Evolutionary conservation across 306 rosid genomes (phyloP), one percentile per base, ranked within the genome.

Genomic region (Heteromeles arbutifolia): DNA sequence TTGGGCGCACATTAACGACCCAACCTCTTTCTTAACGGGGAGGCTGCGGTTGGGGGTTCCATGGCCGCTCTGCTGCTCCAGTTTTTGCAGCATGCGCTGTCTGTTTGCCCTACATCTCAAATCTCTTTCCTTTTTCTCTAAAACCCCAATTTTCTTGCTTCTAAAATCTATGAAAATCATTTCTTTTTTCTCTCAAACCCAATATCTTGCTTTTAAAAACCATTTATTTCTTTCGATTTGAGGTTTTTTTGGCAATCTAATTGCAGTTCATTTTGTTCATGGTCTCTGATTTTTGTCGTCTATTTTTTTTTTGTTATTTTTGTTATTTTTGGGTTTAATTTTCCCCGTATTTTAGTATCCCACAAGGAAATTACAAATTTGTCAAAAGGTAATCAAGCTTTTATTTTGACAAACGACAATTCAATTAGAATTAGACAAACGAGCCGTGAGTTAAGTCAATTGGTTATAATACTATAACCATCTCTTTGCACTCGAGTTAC

Each of bases 1-100:
- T 54, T 70, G 78, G 85, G 88, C 83, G 73, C 73, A 79, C 72
- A 85, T 85, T 72, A 78, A 15, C 78, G 31, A 70, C 41, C 68
- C 45, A 31, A 3, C 65, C 3, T 28, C 67, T 11, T 24, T 4
- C 9, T 24, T 58, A 1, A 6, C 0, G 34, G 32, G 53, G 53
- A 48, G 53, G 68, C 8, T 64, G 21, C 13, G 73, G 65, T 72
- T 62, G 74, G 77, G 82, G 88, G 84, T 78, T 64, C 28, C 74
- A 34, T 70, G 78, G 75, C 70, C 75, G 84, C 79, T 82, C 26
- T 77, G 57, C 74, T 82, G 84, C 73, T 50, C 54, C 34, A 69
- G 37, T 69, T 24, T 26, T 75, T 65, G 84, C 84, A 82, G 84
- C 5, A 45, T 26, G 64, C 74, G 88, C 78, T 80, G 50, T 10